phyloP scores from a whole-genome alignment of 148 eudicot genomes.

The Limonium bicolor region DNA sequence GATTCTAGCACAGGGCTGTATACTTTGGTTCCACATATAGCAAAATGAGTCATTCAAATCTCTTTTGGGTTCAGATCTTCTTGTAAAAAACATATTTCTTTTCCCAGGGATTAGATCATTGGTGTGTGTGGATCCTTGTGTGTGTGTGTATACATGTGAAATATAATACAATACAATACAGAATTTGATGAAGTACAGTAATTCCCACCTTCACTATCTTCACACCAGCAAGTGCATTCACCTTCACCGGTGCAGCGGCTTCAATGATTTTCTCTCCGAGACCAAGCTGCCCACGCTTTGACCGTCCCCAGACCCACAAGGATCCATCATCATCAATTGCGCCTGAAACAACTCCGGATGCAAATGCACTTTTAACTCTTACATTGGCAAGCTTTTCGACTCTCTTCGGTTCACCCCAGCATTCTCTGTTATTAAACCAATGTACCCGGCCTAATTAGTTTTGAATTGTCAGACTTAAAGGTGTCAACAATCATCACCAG shows the following conservation, averaged over 20 bases:
- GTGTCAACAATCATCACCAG: neutral
- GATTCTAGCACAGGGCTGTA: too few relatives aligned
- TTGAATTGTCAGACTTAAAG: neutral
- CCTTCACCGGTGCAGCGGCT: constrained; percentile 51
- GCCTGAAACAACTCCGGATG: constrained; percentile 84
- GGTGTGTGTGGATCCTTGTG: too few relatives aligned
- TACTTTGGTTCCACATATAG: too few relatives aligned
- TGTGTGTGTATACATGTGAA: too few relatives aligned
- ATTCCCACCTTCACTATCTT: constrained; percentile 68
- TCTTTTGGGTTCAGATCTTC: too few relatives aligned
- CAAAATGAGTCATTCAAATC: too few relatives aligned
- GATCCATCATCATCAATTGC: constrained; percentile 81
- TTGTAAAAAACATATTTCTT: too few relatives aligned
- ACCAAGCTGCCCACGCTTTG: constrained; percentile 96
- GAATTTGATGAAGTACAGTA: constrained; percentile 19
- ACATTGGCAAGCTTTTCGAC: constrained; percentile 58
- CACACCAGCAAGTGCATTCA: constrained; percentile 61
- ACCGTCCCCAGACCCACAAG: constrained; percentile 99
- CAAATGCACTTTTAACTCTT: constrained; percentile 59
- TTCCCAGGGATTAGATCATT: too few relatives aligned
- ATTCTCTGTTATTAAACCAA: constrained; percentile 32
- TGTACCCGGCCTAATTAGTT: neutral
- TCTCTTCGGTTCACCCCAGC: constrained; percentile 67
- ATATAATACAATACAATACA: too few relatives aligned
- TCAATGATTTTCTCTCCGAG: constrained; percentile 59